Base-by-base conservation (phyloP, 2,329 filamentous ascomycete species). In the Trichoderma afroharzianum region DNA sequence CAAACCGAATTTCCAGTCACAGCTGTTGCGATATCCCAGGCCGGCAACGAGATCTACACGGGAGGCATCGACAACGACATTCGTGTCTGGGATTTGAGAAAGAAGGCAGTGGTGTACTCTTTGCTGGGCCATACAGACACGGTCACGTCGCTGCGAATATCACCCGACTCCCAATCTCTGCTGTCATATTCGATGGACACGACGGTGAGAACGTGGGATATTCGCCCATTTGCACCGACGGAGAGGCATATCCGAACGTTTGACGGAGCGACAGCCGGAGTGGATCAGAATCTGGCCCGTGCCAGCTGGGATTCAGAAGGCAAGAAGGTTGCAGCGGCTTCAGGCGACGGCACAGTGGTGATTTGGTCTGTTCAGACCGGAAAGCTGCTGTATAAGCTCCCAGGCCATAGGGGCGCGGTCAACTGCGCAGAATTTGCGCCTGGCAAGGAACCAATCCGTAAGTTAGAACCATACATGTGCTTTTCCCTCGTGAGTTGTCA, bases 51-150 rank as follows among this genome's bases (percentile, higher is more conserved):
- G 83, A 89, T 99, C 30, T 99, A 96, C 81, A 92, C 93, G 7
- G 95, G 95, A 61, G 93, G 95, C 26, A 98, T 99, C 76, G 96
- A 98, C 83, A 98, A 98, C 79, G 94, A 97, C 76, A 97, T 99
- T 80, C 94, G 95, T 77, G 95, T 97, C 24, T 99, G 96, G 95
- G 96, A 99, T 81, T 83, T 98, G 78, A 90, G 96, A 75, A 98
- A 97, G 85, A 94, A 97, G 82, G 88, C 92, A 7, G 88, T 97
- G 3, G 90, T 94, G 6, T 98, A 98, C 81, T 92, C 92, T 2
- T 91, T 99, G 86, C 82, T 92, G 14, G 96, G 96, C 0, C 96
- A 99, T 80, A 92, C 90, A 68, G 96, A 99, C 79, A 98, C 95
- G 0, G 87, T 99, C 74, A 97, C 95, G 3, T 97, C 94, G 14